Conservation (phyloP, 2,329 filamentous ascomycete genomes). For the Albifimbria verrucaria region DNA sequence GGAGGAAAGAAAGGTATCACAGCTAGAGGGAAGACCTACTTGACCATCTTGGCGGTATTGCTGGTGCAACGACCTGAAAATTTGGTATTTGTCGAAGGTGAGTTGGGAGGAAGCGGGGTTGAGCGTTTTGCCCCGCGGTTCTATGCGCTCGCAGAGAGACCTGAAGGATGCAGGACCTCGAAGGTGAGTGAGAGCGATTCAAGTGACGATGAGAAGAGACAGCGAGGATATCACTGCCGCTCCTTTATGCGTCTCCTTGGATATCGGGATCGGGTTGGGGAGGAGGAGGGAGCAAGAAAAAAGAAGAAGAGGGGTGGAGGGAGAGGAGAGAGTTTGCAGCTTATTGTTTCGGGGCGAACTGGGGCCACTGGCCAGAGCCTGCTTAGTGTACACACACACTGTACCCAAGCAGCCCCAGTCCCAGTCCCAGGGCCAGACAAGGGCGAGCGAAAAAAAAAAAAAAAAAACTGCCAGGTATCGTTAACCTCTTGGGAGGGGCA, state of each 20-base stretch:
- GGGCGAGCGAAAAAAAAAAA: slow-evolving; percentile 3
- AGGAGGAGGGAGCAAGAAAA: slow-evolving; percentile 21
- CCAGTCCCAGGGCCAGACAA: no score
- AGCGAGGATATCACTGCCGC: slow-evolving; percentile 36
- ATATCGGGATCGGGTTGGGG: slow-evolving; percentile 14
- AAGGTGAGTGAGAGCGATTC: slow-evolving; percentile 18
- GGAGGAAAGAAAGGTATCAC: neutral
- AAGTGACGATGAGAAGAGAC: slow-evolving; percentile 34
- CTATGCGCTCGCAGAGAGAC: slow-evolving; percentile 20
- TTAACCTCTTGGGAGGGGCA: neutral
- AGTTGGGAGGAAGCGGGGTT: slow-evolving; percentile 42
- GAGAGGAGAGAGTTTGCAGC: slow-evolving; percentile 12
- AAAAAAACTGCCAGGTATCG: neutral
- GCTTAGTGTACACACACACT: no score
- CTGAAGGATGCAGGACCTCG: slow-evolving; percentile 14
- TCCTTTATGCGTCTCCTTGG: slow-evolving; percentile 36
- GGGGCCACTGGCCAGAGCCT: neutral
- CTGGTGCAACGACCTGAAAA: slow-evolving; percentile 37
- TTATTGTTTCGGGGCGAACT: neutral
- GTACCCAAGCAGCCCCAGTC: no score
- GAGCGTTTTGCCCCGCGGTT: slow-evolving; percentile 39
- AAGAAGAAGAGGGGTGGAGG: slow-evolving; percentile 18
- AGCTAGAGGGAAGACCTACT: slow-evolving; percentile 66
- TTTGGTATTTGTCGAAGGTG: slow-evolving; percentile 29
- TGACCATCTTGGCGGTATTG: slow-evolving; percentile 98